Evolutionary conservation across 495 filamentous ascomycete species (phyloP).

Genomic region (Sphaerosporella brunnea): DNA sequence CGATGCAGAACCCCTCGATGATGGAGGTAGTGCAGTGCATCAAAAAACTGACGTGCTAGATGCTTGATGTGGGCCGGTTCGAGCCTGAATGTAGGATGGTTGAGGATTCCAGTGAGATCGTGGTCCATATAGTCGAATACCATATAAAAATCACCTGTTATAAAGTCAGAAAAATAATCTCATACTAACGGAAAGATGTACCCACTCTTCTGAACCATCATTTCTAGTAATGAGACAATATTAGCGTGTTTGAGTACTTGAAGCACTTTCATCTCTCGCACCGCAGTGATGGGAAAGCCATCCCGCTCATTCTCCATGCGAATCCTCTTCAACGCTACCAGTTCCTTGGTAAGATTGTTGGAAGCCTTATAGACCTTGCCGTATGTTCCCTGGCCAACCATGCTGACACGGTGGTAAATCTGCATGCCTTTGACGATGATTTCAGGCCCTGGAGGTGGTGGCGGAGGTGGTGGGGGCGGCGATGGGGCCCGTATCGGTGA

Average conservation of each 20-base stretch:
- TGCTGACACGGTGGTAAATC: slow-evolving; percentile 24
- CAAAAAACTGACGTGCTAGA: slow-evolving; percentile 81
- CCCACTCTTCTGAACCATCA: slow-evolving; percentile 87
- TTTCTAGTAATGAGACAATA: slow-evolving; percentile 73
- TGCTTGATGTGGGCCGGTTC: slow-evolving; percentile 82
- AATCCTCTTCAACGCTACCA: slow-evolving; percentile 87
- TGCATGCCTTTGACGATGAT: slow-evolving; percentile 18
- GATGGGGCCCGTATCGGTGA: neutral
- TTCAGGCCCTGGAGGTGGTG: slow-evolving; percentile 9
- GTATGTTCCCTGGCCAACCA: slow-evolving; percentile 27
- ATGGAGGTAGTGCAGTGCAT: slow-evolving; percentile 87
- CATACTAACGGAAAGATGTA: neutral
- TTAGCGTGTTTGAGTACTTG: slow-evolving; percentile 85
- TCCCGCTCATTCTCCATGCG: slow-evolving; percentile 93
- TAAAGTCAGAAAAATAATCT: too few relatives aligned
- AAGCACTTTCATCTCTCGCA: slow-evolving; percentile 90
- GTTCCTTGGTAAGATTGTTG: slow-evolving; percentile 78
- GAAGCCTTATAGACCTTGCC: slow-evolving; percentile 92
- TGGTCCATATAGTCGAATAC: slow-evolving; percentile 98
- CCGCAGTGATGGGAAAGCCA: slow-evolving; percentile 91
- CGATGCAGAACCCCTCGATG: slow-evolving; percentile 84
- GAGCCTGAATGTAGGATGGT: slow-evolving; percentile 83
- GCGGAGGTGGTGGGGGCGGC: slow-evolving; percentile 10
- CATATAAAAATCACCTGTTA: slow-evolving; percentile 77
- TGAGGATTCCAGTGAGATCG: slow-evolving; percentile 66